Percentiles rank a stretch among this genome's conserved stretches.
Evolutionary conservation across 768 basidiomycete genomes (phyloP).

Genomic region (Trametes gibbosa): DNA sequence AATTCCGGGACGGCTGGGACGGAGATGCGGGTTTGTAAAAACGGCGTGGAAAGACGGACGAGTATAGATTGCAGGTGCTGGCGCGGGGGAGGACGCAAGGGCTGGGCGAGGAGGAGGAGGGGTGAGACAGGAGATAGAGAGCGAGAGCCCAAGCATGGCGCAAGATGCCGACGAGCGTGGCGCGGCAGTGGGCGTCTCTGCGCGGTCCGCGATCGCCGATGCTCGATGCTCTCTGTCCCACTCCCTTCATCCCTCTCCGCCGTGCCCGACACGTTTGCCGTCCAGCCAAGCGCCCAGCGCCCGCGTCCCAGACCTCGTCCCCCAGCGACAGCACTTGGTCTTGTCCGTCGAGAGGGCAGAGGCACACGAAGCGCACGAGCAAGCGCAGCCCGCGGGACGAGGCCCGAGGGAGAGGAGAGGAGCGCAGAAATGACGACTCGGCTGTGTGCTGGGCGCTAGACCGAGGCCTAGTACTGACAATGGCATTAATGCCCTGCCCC

Average conservation of each 20-base stretch:
- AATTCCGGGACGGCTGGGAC: background rate
- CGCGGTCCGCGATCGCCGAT: constrained; percentile 14
- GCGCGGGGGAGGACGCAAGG: background rate
- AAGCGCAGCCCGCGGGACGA: background rate
- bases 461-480: background rate
- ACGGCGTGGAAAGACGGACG: no score
- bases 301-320: no score
- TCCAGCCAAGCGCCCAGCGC: no score
- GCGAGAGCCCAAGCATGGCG: background rate
- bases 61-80: background rate
- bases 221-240: constrained; percentile 2
- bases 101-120: background rate
- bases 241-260: background rate
- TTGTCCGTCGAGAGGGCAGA: no score
- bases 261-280: background rate
- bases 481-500: no score
- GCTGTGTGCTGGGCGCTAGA: constrained; percentile 6
- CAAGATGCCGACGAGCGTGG: background rate
- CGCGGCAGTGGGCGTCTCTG: background rate
- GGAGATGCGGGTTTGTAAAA: no score
- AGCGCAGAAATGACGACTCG: constrained; percentile 6
- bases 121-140: background rate
- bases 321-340: no score
- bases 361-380: background rate
- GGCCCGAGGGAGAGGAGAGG: background rate